phyloP scores from a whole-genome alignment of 2,329 filamentous ascomycete species.

The Scedosporium dehoogii region DNA sequence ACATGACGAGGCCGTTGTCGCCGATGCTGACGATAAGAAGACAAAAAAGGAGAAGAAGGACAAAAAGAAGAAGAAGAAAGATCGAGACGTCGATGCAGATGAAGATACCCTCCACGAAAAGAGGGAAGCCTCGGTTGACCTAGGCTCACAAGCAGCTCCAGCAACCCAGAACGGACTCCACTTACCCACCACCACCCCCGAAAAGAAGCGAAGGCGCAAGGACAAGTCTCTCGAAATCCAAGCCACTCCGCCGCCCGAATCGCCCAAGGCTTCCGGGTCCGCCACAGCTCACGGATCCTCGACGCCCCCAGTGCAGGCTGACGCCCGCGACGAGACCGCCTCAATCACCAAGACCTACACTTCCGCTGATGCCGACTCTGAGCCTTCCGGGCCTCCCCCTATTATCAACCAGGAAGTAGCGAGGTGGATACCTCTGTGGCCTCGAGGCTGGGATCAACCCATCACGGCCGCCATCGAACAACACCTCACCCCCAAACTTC shows the following conservation, averaged over 20 bases:
- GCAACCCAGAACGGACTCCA: background rate
- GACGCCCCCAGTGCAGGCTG: conserved; percentile 16
- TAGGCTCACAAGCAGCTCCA: background rate
- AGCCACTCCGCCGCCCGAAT: background rate
- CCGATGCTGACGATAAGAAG: conserved; percentile 13
- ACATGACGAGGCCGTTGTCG: background rate
- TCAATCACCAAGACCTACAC: conserved; percentile 29
- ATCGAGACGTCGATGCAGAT: conserved; percentile 5
- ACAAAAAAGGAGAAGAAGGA: conserved; percentile 22
- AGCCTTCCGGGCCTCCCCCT: conserved; percentile 37
- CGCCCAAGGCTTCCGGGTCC: background rate
- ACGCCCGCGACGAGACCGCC: conserved; percentile 11
- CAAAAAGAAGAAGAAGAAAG: conserved; percentile 24
- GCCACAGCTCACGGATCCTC: background rate
- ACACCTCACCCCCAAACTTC: conserved; percentile 63
- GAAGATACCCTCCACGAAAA: background rate
- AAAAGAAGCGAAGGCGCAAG: conserved; percentile 5
- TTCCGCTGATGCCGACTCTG: conserved; percentile 24
- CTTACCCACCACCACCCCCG: background rate
- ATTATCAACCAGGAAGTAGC: conserved; percentile 74
- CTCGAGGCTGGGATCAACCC: conserved; percentile 58
- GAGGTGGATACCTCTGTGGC: conserved; percentile 67
- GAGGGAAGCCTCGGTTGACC: background rate
- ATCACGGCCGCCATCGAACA: conserved; percentile 63
- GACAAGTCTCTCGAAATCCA: conserved; percentile 3